Conservation (phyloP, 106 monocot species). For the Allium sativum region DNA sequence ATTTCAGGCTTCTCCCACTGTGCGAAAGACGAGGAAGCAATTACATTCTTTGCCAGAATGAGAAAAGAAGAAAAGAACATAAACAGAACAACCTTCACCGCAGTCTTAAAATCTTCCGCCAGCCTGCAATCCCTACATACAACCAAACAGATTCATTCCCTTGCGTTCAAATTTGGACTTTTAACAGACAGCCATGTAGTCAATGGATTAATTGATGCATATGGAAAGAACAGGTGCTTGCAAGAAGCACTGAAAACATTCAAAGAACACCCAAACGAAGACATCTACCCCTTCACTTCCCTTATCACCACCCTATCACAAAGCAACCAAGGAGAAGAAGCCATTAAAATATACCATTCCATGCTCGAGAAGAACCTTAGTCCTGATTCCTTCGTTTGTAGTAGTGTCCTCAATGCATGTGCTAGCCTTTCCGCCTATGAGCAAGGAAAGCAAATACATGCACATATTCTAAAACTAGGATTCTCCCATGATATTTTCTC, state of each 20-base stretch:
- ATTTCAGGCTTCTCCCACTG: constrained; percentile 71
- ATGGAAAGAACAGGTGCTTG: constrained; percentile 51
- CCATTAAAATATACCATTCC: constrained; percentile 46
- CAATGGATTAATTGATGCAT: constrained; percentile 82
- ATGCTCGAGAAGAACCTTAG: constrained; percentile 40
- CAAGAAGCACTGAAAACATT: constrained; percentile 48
- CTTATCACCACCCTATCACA: constrained; percentile 64
- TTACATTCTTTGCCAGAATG: constrained; percentile 49
- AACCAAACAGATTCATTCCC: constrained; percentile 49
- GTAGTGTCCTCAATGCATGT: constrained; percentile 79
- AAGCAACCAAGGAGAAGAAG: constrained; percentile 65
- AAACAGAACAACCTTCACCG: constrained; percentile 68
- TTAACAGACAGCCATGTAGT: constrained; percentile 56
- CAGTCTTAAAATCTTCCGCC: constrained; percentile 68
- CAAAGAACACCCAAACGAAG: constrained; percentile 35
- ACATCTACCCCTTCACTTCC: constrained; percentile 68
- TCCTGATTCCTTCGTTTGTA: constrained; percentile 68
- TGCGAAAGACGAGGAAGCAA: constrained; percentile 34
- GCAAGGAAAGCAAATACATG: constrained; percentile 79
- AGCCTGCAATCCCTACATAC: constrained; percentile 22
- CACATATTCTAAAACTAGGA: constrained; percentile 43
- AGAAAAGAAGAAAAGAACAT: constrained; percentile 39
- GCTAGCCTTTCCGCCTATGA: constrained; percentile 74
- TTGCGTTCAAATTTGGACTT: constrained; percentile 39
- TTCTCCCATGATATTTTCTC: constrained; percentile 52